These are phyloP conservation scores for Geosmithia flava DNA, from an alignment of 2,329 filamentous ascomycete genomes.

Conservation along the genomic window DNA sequence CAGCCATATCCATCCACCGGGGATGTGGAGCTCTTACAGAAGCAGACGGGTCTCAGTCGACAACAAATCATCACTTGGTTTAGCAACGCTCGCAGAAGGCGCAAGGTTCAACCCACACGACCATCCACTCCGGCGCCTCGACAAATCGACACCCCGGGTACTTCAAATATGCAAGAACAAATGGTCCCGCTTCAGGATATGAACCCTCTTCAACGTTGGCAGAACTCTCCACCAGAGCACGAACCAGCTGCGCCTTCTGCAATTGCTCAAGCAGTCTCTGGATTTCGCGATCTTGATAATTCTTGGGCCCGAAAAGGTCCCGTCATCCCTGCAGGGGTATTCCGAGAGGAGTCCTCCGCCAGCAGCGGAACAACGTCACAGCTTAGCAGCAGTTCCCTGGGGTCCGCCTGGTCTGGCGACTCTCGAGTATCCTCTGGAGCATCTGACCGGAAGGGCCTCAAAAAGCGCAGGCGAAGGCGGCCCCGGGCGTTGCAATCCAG, in stretches of 20 bases:
- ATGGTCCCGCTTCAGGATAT: conserved; percentile 35
- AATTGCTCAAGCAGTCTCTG: conserved; percentile 45
- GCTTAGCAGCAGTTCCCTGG: too few relatives aligned
- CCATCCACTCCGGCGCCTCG: conserved; percentile 60
- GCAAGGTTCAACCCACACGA: conserved; percentile 59
- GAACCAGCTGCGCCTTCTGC: conserved; percentile 46
- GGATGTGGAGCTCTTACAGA: conserved; percentile 70
- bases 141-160: too few relatives aligned
- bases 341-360: too few relatives aligned
- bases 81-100: conserved; percentile 73
- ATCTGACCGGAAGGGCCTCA: too few relatives aligned
- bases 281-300: conserved; percentile 51
- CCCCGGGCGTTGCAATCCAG: too few relatives aligned
- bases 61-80: conserved; percentile 88
- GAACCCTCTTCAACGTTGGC: conserved; percentile 47
- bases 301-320: too few relatives aligned
- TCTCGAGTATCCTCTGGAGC: too few relatives aligned
- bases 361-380: too few relatives aligned
- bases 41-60: conserved; percentile 67
- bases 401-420: too few relatives aligned
- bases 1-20: conserved; percentile 84
- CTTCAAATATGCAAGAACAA: too few relatives aligned
- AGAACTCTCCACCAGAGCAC: conserved; percentile 46
- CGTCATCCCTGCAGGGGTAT: too few relatives aligned
- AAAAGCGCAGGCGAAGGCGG: too few relatives aligned